Evolutionary conservation across 2,329 filamentous ascomycete genomes (phyloP), one percentile per base, ranked within the genome.

Genomic region (Periconia digitata): DNA sequence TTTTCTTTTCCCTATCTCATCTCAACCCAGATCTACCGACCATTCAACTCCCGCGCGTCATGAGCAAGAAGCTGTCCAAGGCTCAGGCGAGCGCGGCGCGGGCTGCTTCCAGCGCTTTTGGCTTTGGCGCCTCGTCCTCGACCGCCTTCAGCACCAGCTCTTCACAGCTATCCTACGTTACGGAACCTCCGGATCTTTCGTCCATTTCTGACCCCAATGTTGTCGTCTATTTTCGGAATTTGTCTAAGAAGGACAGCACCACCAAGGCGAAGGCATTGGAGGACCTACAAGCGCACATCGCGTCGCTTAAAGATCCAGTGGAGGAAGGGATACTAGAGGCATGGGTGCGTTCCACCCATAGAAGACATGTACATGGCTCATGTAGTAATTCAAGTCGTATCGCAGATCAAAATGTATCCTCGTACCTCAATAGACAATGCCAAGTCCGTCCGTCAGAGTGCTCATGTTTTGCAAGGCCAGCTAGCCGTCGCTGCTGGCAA

Each of bases 241-340:
- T 96, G 3, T 80, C 86, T 43, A 99, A 97, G 75, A 95, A 94
- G 73, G 92, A 96, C 74, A 87, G 86, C 63, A 95, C 85, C 10
- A 99, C 94, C 32, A 95, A 96, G 69, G 81, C 87, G 7, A 96
- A 92, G 70, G 92, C 90, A 0, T 76, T 99, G 22, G 92, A 97
- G 60, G 92, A 97, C 44, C 74, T 99, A 17, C 79, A 90, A 40
- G 70, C 80, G 27, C 81, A 87, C 64, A 76, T 89, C 34, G 77
- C 80, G 76, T 69, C 79, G 71, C 36, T 79, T 68, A 67, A 79
- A 58, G 83, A 80, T 21, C 86, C 85, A 24, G 76, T 88, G 16
- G 91, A 96, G 63, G 89, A 96, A 59, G 79, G 85, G 10, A 74
- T 97, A n/a, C 73, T 97, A 46, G 88, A 94, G 59, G 87, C 89